Evolutionary conservation across 371 early-diverging fungal genomes (phyloP).

Genomic region (Catenaria anguillulae): DNA sequence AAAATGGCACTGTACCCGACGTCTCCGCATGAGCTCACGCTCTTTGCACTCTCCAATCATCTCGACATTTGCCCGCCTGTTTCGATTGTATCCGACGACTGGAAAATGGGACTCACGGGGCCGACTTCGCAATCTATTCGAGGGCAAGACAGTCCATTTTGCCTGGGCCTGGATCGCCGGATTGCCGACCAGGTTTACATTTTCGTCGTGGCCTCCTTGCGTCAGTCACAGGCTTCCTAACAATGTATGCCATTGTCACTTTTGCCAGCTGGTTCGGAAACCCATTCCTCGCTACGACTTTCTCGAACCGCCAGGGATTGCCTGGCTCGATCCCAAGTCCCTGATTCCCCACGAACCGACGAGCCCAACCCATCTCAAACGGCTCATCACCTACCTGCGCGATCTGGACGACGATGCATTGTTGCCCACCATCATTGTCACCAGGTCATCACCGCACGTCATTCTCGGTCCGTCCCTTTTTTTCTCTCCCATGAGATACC

Average conservation of each 20-base stretch:
- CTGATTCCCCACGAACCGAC: conserved; percentile 7
- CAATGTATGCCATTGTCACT: no score
- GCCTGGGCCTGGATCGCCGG: no score
- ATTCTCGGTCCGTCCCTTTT: not conserved
- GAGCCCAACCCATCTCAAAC: not conserved
- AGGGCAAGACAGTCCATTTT: not conserved
- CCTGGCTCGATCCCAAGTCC: conserved; percentile 1
- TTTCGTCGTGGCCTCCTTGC: no score
- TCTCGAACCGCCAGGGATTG: not conserved
- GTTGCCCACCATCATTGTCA: conserved; percentile 5
- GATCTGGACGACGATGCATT: conserved; percentile 1
- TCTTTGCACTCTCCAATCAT: not conserved
- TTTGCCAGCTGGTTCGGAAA: no score
- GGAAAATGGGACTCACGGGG: not conserved
- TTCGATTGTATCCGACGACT: not conserved
- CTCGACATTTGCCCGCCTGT: not conserved
- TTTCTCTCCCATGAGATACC: no score
- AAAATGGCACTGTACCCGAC: not conserved
- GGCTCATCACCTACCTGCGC: not conserved
- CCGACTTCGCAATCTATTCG: not conserved
- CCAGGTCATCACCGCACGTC: not conserved
- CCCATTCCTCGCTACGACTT: not conserved
- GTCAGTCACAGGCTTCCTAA: no score
- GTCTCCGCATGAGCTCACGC: not conserved
- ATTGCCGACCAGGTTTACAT: no score